phyloP scores from a whole-genome alignment of 2,329 filamentous ascomycete genomes.

The Trichothecium roseum region DNA sequence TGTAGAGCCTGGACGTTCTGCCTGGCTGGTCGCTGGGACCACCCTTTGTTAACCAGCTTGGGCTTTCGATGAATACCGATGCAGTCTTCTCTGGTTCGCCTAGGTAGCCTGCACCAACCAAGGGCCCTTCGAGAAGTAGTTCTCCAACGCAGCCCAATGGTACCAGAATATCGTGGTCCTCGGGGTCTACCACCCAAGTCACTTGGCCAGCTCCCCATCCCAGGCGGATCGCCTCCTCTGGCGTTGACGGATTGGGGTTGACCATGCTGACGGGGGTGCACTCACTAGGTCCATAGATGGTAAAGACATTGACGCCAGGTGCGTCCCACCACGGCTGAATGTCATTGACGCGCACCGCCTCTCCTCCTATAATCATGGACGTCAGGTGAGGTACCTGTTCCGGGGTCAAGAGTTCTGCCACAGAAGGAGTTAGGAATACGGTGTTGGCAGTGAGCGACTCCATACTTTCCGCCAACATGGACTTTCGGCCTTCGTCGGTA shows the following conservation, averaged over 20 bases:
- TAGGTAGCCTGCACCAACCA: constrained; percentile 14
- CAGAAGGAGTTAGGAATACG: constrained; percentile 61
- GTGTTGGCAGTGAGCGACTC: constrained; percentile 8
- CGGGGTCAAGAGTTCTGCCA: constrained; percentile 68
- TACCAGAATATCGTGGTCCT: constrained; percentile 7
- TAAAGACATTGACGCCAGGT: neutral
- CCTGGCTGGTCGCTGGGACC: constrained; percentile 13
- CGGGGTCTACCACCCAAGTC: constrained; percentile 7
- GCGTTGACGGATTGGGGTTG: neutral
- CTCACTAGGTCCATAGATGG: constrained; percentile 9
- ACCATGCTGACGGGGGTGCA: constrained; percentile 3
- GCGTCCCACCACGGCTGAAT: constrained; percentile 8
- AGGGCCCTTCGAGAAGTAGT: constrained; percentile 15
- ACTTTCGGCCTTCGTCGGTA: constrained; percentile 25
- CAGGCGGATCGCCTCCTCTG: constrained; percentile 5
- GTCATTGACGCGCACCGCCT: constrained; percentile 43
- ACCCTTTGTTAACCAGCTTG: neutral
- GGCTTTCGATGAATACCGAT: constrained; percentile 14
- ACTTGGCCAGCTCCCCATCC: neutral
- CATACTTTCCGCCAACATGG: constrained; percentile 16
- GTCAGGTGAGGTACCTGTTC: constrained; percentile 71
- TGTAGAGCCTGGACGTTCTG: constrained; percentile 8
- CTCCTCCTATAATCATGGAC: constrained; percentile 81
- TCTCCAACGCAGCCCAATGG: constrained; percentile 14
- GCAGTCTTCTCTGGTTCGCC: constrained; percentile 10